Percentiles rank a stretch among this genome's conserved stretches.
phyloP scores from a whole-genome alignment of 768 basidiomycete genomes.

The Hygrocybe punicea region DNA sequence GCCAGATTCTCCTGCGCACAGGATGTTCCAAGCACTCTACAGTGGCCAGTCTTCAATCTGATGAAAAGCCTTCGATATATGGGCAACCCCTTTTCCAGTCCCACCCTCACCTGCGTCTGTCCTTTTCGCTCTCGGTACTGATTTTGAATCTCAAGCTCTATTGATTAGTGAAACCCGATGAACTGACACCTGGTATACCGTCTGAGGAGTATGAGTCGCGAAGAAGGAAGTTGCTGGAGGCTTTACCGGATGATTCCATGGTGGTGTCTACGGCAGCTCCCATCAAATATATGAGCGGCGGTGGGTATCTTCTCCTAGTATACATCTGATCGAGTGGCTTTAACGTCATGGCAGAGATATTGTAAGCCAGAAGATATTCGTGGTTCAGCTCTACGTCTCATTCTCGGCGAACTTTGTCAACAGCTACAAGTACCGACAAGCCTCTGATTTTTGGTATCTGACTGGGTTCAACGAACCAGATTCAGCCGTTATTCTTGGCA shows the following conservation, averaged over 20 bases:
- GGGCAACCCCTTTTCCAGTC: conserved; percentile 77
- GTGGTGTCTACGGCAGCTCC: conserved; percentile 78
- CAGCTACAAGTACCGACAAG: conserved; percentile 94
- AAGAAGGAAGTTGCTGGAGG: conserved; percentile 65
- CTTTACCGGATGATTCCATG: conserved; percentile 65
- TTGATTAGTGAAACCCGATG: conserved; percentile 51
- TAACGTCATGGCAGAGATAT: conserved; percentile 51
- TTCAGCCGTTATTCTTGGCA: conserved; percentile 81
- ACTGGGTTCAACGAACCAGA: conserved; percentile 96
- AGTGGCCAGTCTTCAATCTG: neutral
- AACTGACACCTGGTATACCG: conserved; percentile 82
- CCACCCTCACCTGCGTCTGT: conserved; percentile 77
- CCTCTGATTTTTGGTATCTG: conserved; percentile 91
- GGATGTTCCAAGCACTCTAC: neutral
- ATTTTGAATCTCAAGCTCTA: neutral
- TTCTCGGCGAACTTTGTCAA: conserved; percentile 6
- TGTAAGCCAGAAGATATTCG: conserved; percentile 49
- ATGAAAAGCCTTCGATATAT: conserved; percentile 43
- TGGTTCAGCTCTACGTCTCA: neutral
- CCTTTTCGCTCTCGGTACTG: neutral
- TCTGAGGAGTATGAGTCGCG: conserved; percentile 73
- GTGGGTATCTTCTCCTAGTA: conserved; percentile 43
- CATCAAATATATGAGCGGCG: conserved; percentile 81
- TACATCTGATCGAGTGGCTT: neutral
- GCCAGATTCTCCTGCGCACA: neutral